Evolutionary conservation across 805 yeast species (phyloP).

Genomic region (Zygosaccharomyces gambellarensis): DNA sequence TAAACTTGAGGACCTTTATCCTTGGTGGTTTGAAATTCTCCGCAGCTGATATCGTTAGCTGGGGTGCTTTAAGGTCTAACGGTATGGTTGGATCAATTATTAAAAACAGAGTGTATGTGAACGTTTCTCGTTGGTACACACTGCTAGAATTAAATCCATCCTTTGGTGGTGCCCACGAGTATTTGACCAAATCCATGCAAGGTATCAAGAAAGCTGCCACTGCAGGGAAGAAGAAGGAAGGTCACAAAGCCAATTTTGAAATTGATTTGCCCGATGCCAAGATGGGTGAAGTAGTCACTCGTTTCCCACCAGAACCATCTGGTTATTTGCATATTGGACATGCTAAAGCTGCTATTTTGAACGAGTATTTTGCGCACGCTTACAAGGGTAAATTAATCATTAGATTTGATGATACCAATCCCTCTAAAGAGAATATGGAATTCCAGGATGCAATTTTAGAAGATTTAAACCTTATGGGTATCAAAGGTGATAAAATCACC

Average conservation of each 20-base stretch:
- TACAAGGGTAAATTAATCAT: conserved; percentile 95
- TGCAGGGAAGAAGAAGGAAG: conserved; percentile 67
- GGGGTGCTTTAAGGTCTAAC: conserved; percentile 94
- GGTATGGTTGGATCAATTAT: conserved; percentile 88
- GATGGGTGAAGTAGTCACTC: conserved; percentile 92
- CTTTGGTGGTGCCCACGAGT: conserved; percentile 67
- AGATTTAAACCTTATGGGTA: conserved; percentile 85
- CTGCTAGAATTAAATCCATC: conserved; percentile 61
- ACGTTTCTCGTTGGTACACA: conserved; percentile 90
- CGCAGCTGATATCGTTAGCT: conserved; percentile 77
- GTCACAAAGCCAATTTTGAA: conserved; percentile 91
- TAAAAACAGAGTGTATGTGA: conserved; percentile 77
- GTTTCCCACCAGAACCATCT: conserved; percentile 99
- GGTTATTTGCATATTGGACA: conserved; percentile 98
- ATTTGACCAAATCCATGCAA: conserved; percentile 59
- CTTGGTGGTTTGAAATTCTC: conserved; percentile 58
- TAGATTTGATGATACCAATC: conserved; percentile 98
- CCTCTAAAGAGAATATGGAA: conserved; percentile 92
- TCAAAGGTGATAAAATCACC: conserved; percentile 84
- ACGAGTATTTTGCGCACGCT: conserved; percentile 92
- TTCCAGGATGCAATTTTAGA: conserved; percentile 91
- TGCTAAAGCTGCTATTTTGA: conserved; percentile 95
- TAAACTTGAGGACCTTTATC: conserved; percentile 79
- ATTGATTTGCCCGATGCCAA: conserved; percentile 88
- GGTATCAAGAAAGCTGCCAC: conserved; percentile 71